Percentiles rank a stretch among this genome's conserved stretches.
phyloP scores from a whole-genome alignment of 805 yeast genomes.

The Metschnikowia bowlesiae region DNA sequence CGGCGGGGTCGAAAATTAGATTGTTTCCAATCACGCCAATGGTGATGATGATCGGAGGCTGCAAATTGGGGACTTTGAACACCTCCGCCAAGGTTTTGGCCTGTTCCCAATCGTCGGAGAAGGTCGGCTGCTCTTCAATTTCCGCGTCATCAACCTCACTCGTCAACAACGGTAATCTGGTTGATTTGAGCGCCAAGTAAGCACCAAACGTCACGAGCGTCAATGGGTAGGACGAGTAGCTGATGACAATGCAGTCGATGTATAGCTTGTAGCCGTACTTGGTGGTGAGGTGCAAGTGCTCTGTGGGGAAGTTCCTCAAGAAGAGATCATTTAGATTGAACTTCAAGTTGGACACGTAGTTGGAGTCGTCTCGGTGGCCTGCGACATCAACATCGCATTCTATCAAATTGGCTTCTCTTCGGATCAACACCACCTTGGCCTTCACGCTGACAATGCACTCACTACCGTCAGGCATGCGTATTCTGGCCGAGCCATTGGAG shows the following conservation, averaged over 20 bases:
- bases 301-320: conserved; percentile 48
- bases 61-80: conserved; percentile 30
- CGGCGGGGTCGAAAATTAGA: conserved; percentile 76
- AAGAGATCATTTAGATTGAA: conserved; percentile 56
- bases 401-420: conserved; percentile 46
- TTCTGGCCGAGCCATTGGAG: conserved; percentile 89
- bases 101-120: conserved; percentile 80
- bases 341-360: conserved; percentile 58
- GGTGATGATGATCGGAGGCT: conserved; percentile 75
- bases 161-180: conserved; percentile 66
- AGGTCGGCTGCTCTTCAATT: conserved; percentile 84
- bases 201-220: conserved; percentile 75
- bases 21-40: conserved; percentile 69
- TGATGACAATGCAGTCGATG: conserved; percentile 75
- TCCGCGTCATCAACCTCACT: conserved; percentile 62
- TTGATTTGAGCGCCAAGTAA: conserved; percentile 75
- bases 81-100: conserved; percentile 44
- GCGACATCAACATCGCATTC: conserved; percentile 78
- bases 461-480: conserved; percentile 81
- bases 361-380: conserved; percentile 76
- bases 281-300: conserved; percentile 57
- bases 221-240: conserved; percentile 76
- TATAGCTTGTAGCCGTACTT: conserved; percentile 72
- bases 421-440: conserved; percentile 61
- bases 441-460: conserved; percentile 92